Percentiles rank a stretch among this genome's conserved stretches.
phyloP scores from a whole-genome alignment of 2,329 filamentous ascomycete species.

The Penicillium palitans region DNA sequence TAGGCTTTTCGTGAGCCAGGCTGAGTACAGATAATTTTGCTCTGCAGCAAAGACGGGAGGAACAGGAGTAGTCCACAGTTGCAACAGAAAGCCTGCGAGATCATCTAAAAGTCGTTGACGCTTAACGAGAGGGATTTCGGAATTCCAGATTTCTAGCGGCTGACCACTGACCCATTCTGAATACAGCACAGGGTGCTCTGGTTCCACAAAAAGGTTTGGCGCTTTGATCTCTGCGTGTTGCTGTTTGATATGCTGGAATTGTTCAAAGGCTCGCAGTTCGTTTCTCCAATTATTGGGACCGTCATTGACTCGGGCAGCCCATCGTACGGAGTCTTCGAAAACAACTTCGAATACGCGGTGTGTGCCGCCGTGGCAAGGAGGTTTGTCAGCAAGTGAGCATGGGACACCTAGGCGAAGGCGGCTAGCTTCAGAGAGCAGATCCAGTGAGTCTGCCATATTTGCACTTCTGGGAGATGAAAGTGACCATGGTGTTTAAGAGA shows the following conservation, averaged over 20 bases:
- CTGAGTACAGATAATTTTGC: conserved; percentile 8
- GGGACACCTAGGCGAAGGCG: conserved; percentile 6
- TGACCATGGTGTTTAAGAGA: too few relatives aligned
- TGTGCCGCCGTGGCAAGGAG: conserved; percentile 1
- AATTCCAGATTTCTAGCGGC: conserved; percentile 8
- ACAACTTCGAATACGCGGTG: conserved; percentile 12
- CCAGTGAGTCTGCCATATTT: too few relatives aligned
- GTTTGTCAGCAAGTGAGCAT: conserved; percentile 6
- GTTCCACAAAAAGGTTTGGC: neutral
- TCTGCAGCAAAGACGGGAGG: neutral
- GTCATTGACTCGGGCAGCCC: conserved; percentile 7
- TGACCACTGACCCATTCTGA: conserved; percentile 12
- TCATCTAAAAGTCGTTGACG: conserved; percentile 3
- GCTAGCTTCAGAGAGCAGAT: neutral
- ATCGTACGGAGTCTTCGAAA: conserved; percentile 9
- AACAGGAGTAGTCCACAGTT: conserved; percentile 13
- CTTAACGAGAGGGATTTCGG: neutral
- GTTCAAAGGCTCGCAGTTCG: neutral
- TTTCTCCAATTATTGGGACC: conserved; percentile 4
- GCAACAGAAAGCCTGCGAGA: conserved; percentile 13
- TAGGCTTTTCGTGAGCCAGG: conserved; percentile 15
- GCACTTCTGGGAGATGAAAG: too few relatives aligned
- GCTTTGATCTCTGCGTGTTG: conserved; percentile 2
- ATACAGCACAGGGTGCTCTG: conserved; percentile 10
- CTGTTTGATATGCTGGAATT: conserved; percentile 7